These are phyloP conservation scores for Fraxinus pennsylvanica DNA, from an alignment of 257 asterid species.

Conservation along the genomic window DNA sequence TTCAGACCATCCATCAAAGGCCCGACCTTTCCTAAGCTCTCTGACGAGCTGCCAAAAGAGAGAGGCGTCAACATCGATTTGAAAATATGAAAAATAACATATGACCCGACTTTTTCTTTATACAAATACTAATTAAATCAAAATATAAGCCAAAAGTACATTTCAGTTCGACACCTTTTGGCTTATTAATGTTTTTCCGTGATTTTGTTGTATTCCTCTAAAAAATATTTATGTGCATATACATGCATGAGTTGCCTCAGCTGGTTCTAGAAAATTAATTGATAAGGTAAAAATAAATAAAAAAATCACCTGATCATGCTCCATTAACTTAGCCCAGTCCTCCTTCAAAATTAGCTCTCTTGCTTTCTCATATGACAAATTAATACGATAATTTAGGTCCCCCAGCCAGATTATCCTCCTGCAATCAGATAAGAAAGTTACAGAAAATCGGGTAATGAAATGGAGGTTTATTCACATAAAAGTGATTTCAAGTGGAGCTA, in stretches of 20 bases:
- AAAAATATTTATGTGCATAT: background rate
- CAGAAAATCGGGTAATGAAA: background rate
- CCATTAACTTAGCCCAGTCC: conserved; percentile 71
- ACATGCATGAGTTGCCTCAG: background rate
- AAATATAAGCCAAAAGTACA: background rate
- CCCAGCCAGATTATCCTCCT: conserved; percentile 97
- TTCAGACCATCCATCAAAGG: conserved; percentile 97
- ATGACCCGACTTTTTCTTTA: background rate
- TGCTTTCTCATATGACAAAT: conserved; percentile 71
- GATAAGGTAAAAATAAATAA: conserved; percentile 1
- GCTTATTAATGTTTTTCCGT: background rate
- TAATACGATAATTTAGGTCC: conserved; percentile 88
- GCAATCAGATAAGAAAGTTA: conserved; percentile 27
- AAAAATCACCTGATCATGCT: conserved; percentile 70
- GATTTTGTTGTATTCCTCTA: background rate
- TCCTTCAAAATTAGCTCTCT: conserved; percentile 59
- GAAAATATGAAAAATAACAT: background rate
- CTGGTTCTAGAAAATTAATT: background rate
- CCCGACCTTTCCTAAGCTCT: conserved; percentile 81
- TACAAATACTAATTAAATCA: background rate
- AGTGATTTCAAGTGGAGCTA: background rate
- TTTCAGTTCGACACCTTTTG: background rate
- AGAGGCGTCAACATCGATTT: conserved; percentile 4
- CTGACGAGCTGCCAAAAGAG: conserved; percentile 59
- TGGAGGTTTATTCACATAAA: background rate